Evolutionary conservation across 768 basidiomycete species (phyloP), one percentile per base, ranked within the genome.

Genomic region (Pulveroboletus frians): DNA sequence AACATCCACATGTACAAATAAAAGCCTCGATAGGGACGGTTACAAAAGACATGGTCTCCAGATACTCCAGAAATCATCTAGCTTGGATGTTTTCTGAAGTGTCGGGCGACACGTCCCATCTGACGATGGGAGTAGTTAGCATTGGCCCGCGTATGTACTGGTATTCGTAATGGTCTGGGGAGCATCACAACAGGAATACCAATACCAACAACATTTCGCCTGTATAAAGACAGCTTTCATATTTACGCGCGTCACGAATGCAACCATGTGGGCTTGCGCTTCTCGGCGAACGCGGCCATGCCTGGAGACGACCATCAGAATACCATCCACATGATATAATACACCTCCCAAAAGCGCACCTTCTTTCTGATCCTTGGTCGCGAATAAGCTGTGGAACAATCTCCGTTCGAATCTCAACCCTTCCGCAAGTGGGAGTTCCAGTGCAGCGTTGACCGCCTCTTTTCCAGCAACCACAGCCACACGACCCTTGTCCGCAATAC

Each of bases 321-420:
- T 8, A 39, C 31, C 13, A n/a, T 17, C 45, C 26, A 27, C 32
- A 26, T 3, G 6, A 21, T 10, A 23, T 32, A 14, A 35, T 23
- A 9, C 14, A 9, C 3, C 42, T 32, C 21, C 2, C 35, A 35
- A 39, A 30, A 15, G 69, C 85, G 52, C 59, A 86, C 92, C 93
- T 72, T 95, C 93, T 74, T 94, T 94, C 71, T 94, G 92, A 66
- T 95, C 93, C 46, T 84, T 80, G 15, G 96, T 96, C 5, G 92
- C 92, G 60, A 99, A 98, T 50, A 93, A 71, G 35, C 81, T 76
- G 57, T 97, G 88, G 84, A 98, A 98, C 37, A 93, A 71, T 53
- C 92, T 76, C 52, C 92, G 77, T 70, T 98, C 96, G 56, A 92
- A 85, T 51, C 82, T 76, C 57, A 98, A 66, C 0, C 95, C 96